Evolutionary conservation across 345 rosid genomes (phyloP).

Genomic region (Populus tremula): DNA sequence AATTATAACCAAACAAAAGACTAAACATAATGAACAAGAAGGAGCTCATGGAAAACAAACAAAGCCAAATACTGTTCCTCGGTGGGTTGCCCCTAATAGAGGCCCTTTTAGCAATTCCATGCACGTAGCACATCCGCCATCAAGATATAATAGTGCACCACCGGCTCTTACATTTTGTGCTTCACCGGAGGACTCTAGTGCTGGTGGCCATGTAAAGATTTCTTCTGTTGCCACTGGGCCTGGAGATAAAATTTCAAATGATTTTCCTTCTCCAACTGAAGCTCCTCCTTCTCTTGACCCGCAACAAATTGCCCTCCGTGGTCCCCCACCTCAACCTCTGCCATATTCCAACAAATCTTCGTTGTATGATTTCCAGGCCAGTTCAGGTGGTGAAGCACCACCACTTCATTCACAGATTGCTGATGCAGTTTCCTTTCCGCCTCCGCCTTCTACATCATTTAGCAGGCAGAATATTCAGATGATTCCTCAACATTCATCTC

Average conservation of each 20-base stretch:
- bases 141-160: conserved; percentile 77
- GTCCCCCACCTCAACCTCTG: conserved; percentile 31
- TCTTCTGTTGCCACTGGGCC: conserved; percentile 26
- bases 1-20: conserved; percentile 46
- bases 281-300: conserved; percentile 30
- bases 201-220: conserved; percentile 30
- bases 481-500: conserved; percentile 26
- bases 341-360: conserved; percentile 1
- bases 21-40: conserved; percentile 58
- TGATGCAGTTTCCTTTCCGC: conserved; percentile 13
- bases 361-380: background rate
- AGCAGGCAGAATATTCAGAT: conserved; percentile 24
- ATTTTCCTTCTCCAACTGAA: conserved; percentile 34
- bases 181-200: conserved; percentile 52
- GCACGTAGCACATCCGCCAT: conserved; percentile 78
- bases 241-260: conserved; percentile 37
- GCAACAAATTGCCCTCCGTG: conserved; percentile 28
- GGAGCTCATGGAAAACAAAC: conserved; percentile 56
- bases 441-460: conserved; percentile 30
- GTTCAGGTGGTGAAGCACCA: background rate
- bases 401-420: background rate
- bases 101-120: conserved; percentile 72
- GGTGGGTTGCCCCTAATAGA: conserved; percentile 89
- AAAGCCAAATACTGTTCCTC: conserved; percentile 66
- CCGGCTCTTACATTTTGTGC: conserved; percentile 51